These are phyloP conservation scores for Mycena capillaripes DNA, from an alignment of 768 basidiomycete genomes.

Conservation along the genomic window DNA sequence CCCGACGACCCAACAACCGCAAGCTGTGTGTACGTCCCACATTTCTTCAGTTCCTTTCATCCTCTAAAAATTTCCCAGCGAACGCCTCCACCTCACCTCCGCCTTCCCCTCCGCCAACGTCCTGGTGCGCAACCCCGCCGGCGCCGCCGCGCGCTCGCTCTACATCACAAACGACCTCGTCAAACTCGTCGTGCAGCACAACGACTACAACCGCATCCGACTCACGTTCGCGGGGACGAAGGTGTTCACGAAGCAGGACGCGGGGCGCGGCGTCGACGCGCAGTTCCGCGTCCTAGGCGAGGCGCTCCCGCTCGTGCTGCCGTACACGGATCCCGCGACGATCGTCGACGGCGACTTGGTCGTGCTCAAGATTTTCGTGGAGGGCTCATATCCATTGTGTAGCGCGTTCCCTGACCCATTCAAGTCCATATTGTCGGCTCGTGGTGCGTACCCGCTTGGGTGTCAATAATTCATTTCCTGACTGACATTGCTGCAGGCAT, in stretches of 20 bases:
- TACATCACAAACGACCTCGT: conserved; percentile 92
- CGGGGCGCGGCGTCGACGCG: conserved; percentile 67
- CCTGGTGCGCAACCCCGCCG: conserved; percentile 88
- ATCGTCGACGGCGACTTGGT: conserved; percentile 72
- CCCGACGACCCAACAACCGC: conserved; percentile 78
- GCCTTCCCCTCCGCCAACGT: conserved; percentile 83
- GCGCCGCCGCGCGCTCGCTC: conserved; percentile 75
- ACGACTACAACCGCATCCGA: conserved; percentile 87
- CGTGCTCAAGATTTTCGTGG: conserved; percentile 76
- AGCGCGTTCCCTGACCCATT: conserved; percentile 75
- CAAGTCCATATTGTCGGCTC: conserved; percentile 61
- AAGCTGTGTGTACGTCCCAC: conserved; percentile 75
- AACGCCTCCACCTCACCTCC: conserved; percentile 76
- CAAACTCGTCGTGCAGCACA: conserved; percentile 82
- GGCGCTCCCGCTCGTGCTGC: conserved; percentile 87
- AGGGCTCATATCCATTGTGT: conserved; percentile 85
- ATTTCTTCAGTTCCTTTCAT: not conserved
- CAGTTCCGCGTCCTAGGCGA: conserved; percentile 88
- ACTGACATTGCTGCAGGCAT: conserved; percentile 56
- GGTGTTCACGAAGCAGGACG: conserved; percentile 92
- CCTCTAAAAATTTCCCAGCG: conserved; percentile 55
- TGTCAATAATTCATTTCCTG: conserved; percentile 1
- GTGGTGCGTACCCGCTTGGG: conserved; percentile 57
- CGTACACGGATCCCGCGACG: conserved; percentile 76
- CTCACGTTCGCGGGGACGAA: conserved; percentile 96